These are phyloP conservation scores for Penicillium sp. DNA, from an alignment of 2,329 filamentous ascomycete species.

Conservation along the genomic window DNA sequence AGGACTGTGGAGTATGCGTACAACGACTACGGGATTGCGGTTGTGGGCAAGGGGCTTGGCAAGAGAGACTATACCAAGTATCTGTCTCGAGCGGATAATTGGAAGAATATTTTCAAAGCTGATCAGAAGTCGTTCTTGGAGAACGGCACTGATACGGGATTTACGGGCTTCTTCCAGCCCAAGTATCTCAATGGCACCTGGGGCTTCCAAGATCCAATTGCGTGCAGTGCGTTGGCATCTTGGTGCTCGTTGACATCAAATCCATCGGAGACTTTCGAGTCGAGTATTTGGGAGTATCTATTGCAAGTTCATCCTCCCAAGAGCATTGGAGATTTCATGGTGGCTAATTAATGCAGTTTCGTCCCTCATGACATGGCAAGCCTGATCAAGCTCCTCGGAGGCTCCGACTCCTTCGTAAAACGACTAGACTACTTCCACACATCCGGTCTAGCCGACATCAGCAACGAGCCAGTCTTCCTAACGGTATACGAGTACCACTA, in stretches of 20 bases:
- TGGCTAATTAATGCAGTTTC: constrained; percentile 50
- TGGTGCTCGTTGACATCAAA: constrained; percentile 34
- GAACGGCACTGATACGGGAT: constrained; percentile 63
- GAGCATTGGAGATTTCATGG: constrained; percentile 26
- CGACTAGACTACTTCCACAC: constrained; percentile 67
- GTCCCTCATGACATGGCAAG: constrained; percentile 51
- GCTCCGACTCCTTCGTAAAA: constrained; percentile 57
- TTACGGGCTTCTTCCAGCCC: constrained; percentile 69
- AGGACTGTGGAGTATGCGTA: constrained; percentile 76
- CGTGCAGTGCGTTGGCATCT: constrained; percentile 32
- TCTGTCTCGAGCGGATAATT: constrained; percentile 57
- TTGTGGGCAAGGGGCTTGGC: constrained; percentile 60
- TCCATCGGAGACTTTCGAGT: constrained; percentile 35
- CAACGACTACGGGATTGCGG: constrained; percentile 67
- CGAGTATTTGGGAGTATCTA: constrained; percentile 37
- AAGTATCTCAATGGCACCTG: constrained; percentile 67
- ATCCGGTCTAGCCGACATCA: constrained; percentile 63
- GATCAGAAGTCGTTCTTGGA: constrained; percentile 57
- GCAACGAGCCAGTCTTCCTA: constrained; percentile 65
- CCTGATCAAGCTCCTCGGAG: constrained; percentile 63
- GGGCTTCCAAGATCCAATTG: constrained; percentile 62
- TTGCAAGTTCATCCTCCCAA: constrained; percentile 51
- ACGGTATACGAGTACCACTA: constrained; percentile 71
- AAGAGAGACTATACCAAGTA: constrained; percentile 53
- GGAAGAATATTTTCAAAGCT: constrained; percentile 66